Evolutionary conservation across 208 protist genomes (phyloP).

Genomic region (Acanthamoeba lenticulata): DNA sequence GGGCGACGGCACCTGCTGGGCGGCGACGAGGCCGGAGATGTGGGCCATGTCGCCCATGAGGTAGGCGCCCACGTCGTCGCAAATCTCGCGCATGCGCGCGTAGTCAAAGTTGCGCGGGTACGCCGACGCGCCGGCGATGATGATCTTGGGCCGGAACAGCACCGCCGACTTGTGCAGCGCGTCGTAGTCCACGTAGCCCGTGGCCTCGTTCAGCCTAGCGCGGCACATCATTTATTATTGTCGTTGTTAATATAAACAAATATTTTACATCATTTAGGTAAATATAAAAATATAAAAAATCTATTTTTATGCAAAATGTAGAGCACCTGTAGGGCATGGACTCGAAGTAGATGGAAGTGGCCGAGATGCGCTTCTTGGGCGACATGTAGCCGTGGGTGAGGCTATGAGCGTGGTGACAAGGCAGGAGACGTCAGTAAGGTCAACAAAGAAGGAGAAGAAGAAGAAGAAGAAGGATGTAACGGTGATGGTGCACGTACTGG

Average conservation of each 20-base stretch:
- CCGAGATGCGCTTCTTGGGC: slow-evolving; percentile 81
- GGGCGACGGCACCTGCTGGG: slow-evolving; percentile 72
- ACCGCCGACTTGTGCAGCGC: slow-evolving; percentile 72
- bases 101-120: slow-evolving; percentile 84
- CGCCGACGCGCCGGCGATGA: slow-evolving; percentile 83
- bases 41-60: slow-evolving; percentile 85
- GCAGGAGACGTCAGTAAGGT: background rate
- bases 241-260: too few species aligned
- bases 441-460: background rate
- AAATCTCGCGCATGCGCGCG: slow-evolving; percentile 79
- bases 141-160: slow-evolving; percentile 81
- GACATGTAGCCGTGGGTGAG: slow-evolving; percentile 84
- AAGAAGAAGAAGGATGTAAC: background rate
- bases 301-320: background rate
- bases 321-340: slow-evolving; percentile 82
- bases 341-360: slow-evolving; percentile 84
- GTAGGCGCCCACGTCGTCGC: slow-evolving; percentile 72
- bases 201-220: slow-evolving; percentile 74
- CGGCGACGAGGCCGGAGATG: slow-evolving; percentile 83
- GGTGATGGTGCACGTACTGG: slow-evolving; percentile 67
- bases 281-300: background rate
- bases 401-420: background rate
- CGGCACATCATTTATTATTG: too few species aligned
- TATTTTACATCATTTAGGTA: background rate
- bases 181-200: slow-evolving; percentile 85